Evolutionary conservation across 1,284 basidiomycete genomes (phyloP).

Genomic region (Puccinia coronata): DNA sequence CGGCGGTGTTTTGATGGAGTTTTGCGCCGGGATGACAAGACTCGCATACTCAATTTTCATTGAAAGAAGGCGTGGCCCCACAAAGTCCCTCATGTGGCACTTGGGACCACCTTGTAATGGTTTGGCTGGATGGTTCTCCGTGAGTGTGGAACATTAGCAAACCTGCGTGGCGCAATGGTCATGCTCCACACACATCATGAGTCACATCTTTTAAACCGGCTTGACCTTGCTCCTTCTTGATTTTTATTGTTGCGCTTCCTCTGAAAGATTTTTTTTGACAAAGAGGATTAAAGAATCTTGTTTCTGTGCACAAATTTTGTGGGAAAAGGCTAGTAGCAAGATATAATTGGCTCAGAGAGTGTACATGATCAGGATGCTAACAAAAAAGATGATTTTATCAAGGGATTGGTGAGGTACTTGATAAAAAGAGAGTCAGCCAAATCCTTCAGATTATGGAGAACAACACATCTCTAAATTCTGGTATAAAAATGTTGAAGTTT

Average conservation of each 20-base stretch:
- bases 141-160: slow-evolving; percentile 77
- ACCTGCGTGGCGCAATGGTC: slow-evolving; percentile 80
- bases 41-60: slow-evolving; percentile 90
- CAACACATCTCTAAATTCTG: too few relatives aligned
- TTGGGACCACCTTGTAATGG: slow-evolving; percentile 87
- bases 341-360: too few relatives aligned
- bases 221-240: background rate
- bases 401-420: too few relatives aligned
- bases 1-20: slow-evolving; percentile 90
- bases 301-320: too few relatives aligned
- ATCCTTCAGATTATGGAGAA: too few relatives aligned
- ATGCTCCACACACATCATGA: slow-evolving; percentile 78
- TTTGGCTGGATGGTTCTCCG: slow-evolving; percentile 85
- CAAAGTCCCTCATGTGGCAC: slow-evolving; percentile 83
- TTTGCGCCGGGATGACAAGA: slow-evolving; percentile 81
- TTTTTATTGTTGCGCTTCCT: background rate
- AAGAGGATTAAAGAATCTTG: too few relatives aligned
- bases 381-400: too few relatives aligned
- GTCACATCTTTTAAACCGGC: background rate
- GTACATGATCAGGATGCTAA: too few relatives aligned
- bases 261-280: too few relatives aligned
- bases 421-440: too few relatives aligned
- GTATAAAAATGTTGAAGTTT: too few relatives aligned
- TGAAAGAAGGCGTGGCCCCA: slow-evolving; percentile 85
- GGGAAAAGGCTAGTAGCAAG: too few relatives aligned